Evolutionary conservation across 805 yeast genomes (phyloP).

Genomic region (Kazachstania psychrophila): DNA sequence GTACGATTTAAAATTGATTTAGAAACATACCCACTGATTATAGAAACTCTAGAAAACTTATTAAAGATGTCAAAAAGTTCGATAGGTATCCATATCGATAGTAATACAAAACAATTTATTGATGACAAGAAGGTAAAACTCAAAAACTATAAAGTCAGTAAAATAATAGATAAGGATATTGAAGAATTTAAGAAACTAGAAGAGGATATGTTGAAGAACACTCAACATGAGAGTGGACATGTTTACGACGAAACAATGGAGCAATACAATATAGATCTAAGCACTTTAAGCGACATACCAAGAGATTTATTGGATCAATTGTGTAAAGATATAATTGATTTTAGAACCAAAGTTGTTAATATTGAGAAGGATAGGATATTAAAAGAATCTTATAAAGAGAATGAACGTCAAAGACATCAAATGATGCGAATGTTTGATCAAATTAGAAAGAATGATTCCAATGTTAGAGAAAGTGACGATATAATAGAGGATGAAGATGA

Average conservation of each 20-base stretch:
- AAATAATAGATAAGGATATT: not conserved
- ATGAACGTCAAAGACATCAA: slow-evolving; percentile 17
- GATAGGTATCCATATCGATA: slow-evolving; percentile 11
- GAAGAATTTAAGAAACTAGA: not conserved
- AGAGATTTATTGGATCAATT: slow-evolving; percentile 22
- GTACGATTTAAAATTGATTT: slow-evolving; percentile 8
- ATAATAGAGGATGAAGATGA: slow-evolving; percentile 12
- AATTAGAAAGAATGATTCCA: slow-evolving; percentile 14
- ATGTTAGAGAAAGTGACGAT: slow-evolving; percentile 10
- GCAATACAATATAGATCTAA: slow-evolving; percentile 23
- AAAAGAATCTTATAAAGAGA: slow-evolving; percentile 31
- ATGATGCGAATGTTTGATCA: slow-evolving; percentile 23
- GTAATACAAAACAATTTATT: slow-evolving; percentile 14
- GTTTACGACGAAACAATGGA: slow-evolving; percentile 2
- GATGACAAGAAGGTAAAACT: slow-evolving; percentile 11
- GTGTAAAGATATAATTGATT: slow-evolving; percentile 42
- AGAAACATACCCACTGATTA: not conserved
- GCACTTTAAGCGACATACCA: slow-evolving; percentile 26
- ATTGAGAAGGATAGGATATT: slow-evolving; percentile 44
- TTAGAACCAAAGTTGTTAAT: slow-evolving; percentile 45
- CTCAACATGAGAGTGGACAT: not conserved
- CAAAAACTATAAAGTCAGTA: no score
- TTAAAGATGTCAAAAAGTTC: not conserved
- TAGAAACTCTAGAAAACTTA: not conserved
- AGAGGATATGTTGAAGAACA: not conserved